These are phyloP conservation scores for Trichoderma sp. DNA, from an alignment of 2,329 filamentous ascomycete genomes.

Conservation along the genomic window DNA sequence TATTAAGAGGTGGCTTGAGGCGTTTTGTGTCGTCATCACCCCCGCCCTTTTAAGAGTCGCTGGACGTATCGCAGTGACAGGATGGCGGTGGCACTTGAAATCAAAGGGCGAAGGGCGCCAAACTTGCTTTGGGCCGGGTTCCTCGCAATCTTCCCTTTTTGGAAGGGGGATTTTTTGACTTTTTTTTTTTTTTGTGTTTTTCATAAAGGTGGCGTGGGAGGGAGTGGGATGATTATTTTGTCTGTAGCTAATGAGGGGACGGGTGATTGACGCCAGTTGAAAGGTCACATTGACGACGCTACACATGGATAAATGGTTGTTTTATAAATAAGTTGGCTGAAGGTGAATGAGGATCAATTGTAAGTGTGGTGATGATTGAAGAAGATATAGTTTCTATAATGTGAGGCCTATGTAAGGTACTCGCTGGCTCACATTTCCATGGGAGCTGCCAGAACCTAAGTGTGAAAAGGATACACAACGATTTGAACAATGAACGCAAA, in stretches of 20 bases:
- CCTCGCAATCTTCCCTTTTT: neutral
- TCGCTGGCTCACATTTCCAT: too few relatives aligned
- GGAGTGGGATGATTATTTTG: neutral
- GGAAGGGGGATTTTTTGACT: neutral
- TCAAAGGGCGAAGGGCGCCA: neutral
- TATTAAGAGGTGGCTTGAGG: neutral
- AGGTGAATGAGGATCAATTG: neutral
- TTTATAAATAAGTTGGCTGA: neutral
- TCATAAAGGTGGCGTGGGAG: neutral
- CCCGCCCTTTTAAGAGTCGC: neutral
- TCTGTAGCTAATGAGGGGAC: neutral
- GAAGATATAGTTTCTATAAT: too few relatives aligned
- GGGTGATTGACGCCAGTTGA: neutral
- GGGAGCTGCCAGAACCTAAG: too few relatives aligned
- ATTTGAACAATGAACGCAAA: too few relatives aligned
- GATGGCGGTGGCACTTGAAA: constrained; percentile 13
- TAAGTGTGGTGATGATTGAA: too few relatives aligned
- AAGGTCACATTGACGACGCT: neutral
- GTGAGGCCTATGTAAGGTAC: too few relatives aligned
- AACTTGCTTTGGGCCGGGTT: neutral
- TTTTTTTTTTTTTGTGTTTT: constrained; percentile 6
- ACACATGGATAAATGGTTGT: neutral
- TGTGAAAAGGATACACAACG: too few relatives aligned
- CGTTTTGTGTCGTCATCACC: constrained; percentile 15
- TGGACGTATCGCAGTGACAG: constrained; percentile 5